Evolutionary conservation across 2,329 filamentous ascomycete species (phyloP).

Genomic region (Chalaropsis ovoidea): DNA sequence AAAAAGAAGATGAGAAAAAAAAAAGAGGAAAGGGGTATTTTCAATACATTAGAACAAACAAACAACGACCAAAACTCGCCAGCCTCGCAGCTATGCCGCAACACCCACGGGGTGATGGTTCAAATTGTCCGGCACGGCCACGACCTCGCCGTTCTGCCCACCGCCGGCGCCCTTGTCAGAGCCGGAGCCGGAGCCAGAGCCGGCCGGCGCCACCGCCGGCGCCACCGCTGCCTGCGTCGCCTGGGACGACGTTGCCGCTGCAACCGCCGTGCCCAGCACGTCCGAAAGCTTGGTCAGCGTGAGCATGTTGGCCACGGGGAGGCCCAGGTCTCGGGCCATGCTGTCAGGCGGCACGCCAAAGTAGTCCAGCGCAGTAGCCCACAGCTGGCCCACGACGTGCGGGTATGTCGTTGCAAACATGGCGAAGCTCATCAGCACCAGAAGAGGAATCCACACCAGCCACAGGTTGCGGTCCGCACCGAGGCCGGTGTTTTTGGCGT

Average conservation of each 20-base stretch:
- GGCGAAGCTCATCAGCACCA: conserved; percentile 35
- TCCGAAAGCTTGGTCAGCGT: conserved; percentile 22
- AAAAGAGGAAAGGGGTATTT: conserved; percentile 17
- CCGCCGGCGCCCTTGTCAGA: neutral
- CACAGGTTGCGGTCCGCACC: conserved; percentile 56
- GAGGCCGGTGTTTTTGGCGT: conserved; percentile 52
- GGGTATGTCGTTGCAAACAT: conserved; percentile 38
- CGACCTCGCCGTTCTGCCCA: neutral
- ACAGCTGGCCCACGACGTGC: conserved; percentile 30
- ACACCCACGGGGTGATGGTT: conserved; percentile 1
- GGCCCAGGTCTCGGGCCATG: conserved; percentile 25
- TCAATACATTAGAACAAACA: conserved; percentile 18
- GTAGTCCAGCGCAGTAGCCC: conserved; percentile 17
- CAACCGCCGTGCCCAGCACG: conserved; percentile 23
- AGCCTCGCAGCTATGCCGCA: neutral
- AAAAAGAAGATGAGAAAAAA: conserved; percentile 6
- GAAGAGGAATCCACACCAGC: conserved; percentile 50
- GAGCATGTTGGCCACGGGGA: conserved; percentile 24
- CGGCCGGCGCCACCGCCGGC: conserved; percentile 4
- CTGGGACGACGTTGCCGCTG: conserved; percentile 20
- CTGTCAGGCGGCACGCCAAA: conserved; percentile 26
- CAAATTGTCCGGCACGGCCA: neutral
- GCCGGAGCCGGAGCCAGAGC: neutral
- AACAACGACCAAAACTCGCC: conserved; percentile 9
- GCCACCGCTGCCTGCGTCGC: conserved; percentile 15